phyloP scores from a whole-genome alignment of 2,329 filamentous ascomycete species.

The Ascosphaera aggregata region DNA sequence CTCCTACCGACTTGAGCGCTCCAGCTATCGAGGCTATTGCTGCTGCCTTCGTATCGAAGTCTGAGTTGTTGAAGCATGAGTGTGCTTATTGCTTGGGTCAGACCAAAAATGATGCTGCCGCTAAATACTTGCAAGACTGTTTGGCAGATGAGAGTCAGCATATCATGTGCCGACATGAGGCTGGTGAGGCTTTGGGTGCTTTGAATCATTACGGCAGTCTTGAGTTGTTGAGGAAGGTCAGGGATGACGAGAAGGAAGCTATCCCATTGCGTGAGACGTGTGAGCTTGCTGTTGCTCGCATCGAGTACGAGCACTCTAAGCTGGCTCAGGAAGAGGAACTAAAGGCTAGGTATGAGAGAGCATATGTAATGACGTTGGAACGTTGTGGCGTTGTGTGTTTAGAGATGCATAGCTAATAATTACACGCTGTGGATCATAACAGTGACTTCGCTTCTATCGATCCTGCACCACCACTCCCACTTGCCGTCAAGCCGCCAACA shows the following conservation, averaged over 20 bases:
- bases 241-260: slow-evolving; percentile 53
- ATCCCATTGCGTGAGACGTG: slow-evolving; percentile 84
- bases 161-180: slow-evolving; percentile 88
- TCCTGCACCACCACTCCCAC: slow-evolving; percentile 68
- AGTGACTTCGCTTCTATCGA: slow-evolving; percentile 94
- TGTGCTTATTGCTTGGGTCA: slow-evolving; percentile 93
- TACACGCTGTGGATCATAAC: slow-evolving; percentile 10
- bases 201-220: slow-evolving; percentile 54
- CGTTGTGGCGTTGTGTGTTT: too few species aligned
- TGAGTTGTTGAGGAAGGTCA: slow-evolving; percentile 45
- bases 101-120: slow-evolving; percentile 52
- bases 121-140: slow-evolving; percentile 47
- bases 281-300: slow-evolving; percentile 84
- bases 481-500: slow-evolving; percentile 34
- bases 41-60: slow-evolving; percentile 61
- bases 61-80: slow-evolving; percentile 85
- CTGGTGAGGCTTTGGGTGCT: slow-evolving; percentile 81
- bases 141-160: slow-evolving; percentile 64
- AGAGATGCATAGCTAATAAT: too few species aligned
- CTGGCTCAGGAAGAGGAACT: slow-evolving; percentile 50
- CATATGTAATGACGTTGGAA: slow-evolving; percentile 2
- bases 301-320: slow-evolving; percentile 74
- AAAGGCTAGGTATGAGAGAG: slow-evolving; percentile 43
- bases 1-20: slow-evolving; percentile 31
- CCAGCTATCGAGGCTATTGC: slow-evolving; percentile 62